Evolutionary conservation across 2,329 filamentous ascomycete species (phyloP).

Genomic region (Gnomoniopsis smithogilvyi): DNA sequence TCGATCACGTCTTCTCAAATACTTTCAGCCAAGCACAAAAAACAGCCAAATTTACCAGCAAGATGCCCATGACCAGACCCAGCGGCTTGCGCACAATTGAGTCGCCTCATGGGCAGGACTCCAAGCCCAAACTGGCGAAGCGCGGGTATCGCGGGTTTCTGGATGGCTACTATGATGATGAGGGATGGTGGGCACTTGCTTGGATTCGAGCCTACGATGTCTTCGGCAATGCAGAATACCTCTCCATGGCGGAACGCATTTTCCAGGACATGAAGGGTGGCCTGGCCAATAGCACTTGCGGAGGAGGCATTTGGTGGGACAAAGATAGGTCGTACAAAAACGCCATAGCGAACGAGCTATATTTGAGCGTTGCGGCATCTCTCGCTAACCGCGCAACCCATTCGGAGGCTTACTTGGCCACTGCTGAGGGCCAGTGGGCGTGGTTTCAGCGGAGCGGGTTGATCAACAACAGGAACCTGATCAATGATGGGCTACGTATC

Average conservation of each 20-base stretch:
- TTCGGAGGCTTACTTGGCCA: slow-evolving; percentile 39
- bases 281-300: slow-evolving; percentile 36
- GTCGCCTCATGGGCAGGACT: slow-evolving; percentile 34
- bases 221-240: slow-evolving; percentile 42
- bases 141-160: slow-evolving; percentile 44
- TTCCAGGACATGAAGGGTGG: slow-evolving; percentile 54
- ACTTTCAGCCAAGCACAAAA: slow-evolving; percentile 45
- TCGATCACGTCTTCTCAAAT: slow-evolving; percentile 39
- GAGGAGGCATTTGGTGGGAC: slow-evolving; percentile 57
- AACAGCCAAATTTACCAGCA: slow-evolving; percentile 33
- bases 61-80: slow-evolving; percentile 26
- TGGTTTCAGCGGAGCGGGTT: slow-evolving; percentile 50
- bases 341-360: slow-evolving; percentile 56
- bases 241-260: slow-evolving; percentile 47
- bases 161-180: slow-evolving; percentile 58
- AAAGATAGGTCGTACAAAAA: slow-evolving; percentile 49
- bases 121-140: slow-evolving; percentile 20
- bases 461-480: slow-evolving; percentile 45
- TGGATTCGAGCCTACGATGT: slow-evolving; percentile 54
- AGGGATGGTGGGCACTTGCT: slow-evolving; percentile 61
- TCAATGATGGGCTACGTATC: slow-evolving; percentile 51
- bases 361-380: slow-evolving; percentile 48
- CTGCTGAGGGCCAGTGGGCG: slow-evolving; percentile 46
- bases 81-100: slow-evolving; percentile 32
- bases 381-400: slow-evolving; percentile 45